Percentiles rank a stretch among this genome's conserved stretches.
Evolutionary conservation across 441 rosid genomes (phyloP).

Genomic region (Mallotus japonicus): DNA sequence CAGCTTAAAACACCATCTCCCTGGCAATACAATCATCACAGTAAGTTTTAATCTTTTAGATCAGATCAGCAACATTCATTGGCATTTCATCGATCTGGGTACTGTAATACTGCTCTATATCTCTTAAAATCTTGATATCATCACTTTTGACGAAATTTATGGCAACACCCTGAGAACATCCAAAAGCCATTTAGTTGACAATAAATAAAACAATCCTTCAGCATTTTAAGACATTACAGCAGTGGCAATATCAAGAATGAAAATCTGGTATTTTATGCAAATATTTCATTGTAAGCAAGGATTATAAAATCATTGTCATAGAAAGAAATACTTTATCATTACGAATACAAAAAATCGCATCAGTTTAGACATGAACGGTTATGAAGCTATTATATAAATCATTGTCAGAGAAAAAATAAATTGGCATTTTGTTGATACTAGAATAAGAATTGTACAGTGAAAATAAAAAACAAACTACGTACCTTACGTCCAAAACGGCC

Average conservation of each 20-base stretch:
- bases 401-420: neutral
- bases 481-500: slow-evolving; percentile 94
- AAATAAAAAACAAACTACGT: neutral
- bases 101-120: slow-evolving; percentile 94
- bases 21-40: neutral
- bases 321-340: too few species aligned
- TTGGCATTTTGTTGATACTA: neutral
- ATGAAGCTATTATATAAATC: too few species aligned
- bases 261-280: too few species aligned
- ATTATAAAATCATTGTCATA: neutral
- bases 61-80: slow-evolving; percentile 91
- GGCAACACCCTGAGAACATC: slow-evolving; percentile 76
- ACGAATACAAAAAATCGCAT: too few species aligned
- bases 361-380: neutral
- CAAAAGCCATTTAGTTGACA: neutral
- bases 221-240: neutral
- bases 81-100: slow-evolving; percentile 99
- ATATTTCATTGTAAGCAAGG: neutral
- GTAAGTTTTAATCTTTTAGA: slow-evolving; percentile 20
- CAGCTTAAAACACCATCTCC: neutral
- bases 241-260: neutral
- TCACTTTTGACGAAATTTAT: slow-evolving; percentile 91
- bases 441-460: neutral
- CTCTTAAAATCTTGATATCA: slow-evolving; percentile 89
- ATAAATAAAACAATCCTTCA: neutral